Evolutionary conservation across 805 yeast species (phyloP).

Genomic region (Suhomyces sp.): DNA sequence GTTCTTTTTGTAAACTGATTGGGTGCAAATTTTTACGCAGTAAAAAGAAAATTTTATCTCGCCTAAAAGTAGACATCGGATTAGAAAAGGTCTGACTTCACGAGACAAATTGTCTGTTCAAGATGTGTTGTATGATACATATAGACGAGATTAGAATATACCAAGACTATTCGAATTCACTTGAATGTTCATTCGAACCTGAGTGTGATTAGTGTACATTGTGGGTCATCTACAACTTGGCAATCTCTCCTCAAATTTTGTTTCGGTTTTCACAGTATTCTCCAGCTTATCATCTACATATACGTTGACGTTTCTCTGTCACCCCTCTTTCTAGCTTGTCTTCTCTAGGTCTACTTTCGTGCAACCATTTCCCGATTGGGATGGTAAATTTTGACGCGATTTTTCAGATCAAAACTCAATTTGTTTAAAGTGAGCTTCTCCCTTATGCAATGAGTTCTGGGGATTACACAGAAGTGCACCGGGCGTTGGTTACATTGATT

Average conservation of each 20-base stretch:
- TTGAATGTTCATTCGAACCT: no score
- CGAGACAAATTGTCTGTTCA: no score
- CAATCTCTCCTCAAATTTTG: no score
- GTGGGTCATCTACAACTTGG: no score
- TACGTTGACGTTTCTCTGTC: background rate
- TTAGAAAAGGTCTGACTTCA: no score
- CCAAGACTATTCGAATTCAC: no score
- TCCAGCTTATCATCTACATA: no score
- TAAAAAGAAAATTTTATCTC: background rate
- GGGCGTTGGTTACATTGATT: slow-evolving; percentile 29
- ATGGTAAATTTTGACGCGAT: background rate
- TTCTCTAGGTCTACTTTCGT: background rate
- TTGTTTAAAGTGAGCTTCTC: background rate
- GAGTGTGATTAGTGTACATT: no score
- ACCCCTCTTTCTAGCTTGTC: background rate
- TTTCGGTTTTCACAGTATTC: no score
- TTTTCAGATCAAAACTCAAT: background rate
- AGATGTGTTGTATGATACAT: no score
- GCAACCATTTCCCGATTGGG: background rate
- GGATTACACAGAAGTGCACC: slow-evolving; percentile 7
- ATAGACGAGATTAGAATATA: no score
- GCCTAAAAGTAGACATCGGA: no score
- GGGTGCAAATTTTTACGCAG: background rate
- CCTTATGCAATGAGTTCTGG: background rate
- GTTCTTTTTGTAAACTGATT: background rate